Evolutionary conservation across 352 stramenopile genomes (phyloP), one percentile per base, ranked within the genome.

Genomic region (Phytophthora citricola): DNA sequence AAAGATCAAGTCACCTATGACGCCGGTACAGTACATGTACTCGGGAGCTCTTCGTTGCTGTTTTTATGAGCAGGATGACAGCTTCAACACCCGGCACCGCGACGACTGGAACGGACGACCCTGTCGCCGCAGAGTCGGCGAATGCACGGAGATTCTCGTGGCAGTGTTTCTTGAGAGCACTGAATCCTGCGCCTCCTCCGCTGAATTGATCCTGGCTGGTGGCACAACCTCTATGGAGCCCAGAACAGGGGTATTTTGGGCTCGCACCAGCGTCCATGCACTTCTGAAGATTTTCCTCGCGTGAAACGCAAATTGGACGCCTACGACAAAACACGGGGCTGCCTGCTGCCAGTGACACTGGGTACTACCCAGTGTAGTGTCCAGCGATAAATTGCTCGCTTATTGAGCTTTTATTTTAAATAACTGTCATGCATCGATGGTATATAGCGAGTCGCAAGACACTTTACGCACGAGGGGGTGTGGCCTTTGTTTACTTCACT

Each of bases 241-340:
- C 61, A 64, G 46, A 69, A 57, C 38, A 54, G 14, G 2, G 31
- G 40, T 66, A 71, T 71, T 67, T 67, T 71, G 58, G 63, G 61
- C 20, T 48, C 26, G 15, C 8, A n/a, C 22, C 31, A 58, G 46
- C 10, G 52, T 56, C 32, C 56, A 57, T 71, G 63, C 51, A 62
- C 31, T 47, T 32, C 47, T 66, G 55, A 66, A 63, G 49, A 58
- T 55, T 36, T 43, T 50, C 46, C 39, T 61, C 41, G 12, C 11
- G 49, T 63, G 60, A 63, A 69, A 59, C 40, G 62, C 54, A 65
- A 68, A 55, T 40, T 63, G 46, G 24, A 17, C 43, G 61, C 7
- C 29, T 10, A 32, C 29, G 29, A 36, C 31, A 36, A 26, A 26
- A 26, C 24, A 26, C 24, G 24, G 17, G 17, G 17, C 17, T 20